phyloP scores from a whole-genome alignment of 495 filamentous ascomycete genomes.

The Aspergillus conjunctus region DNA sequence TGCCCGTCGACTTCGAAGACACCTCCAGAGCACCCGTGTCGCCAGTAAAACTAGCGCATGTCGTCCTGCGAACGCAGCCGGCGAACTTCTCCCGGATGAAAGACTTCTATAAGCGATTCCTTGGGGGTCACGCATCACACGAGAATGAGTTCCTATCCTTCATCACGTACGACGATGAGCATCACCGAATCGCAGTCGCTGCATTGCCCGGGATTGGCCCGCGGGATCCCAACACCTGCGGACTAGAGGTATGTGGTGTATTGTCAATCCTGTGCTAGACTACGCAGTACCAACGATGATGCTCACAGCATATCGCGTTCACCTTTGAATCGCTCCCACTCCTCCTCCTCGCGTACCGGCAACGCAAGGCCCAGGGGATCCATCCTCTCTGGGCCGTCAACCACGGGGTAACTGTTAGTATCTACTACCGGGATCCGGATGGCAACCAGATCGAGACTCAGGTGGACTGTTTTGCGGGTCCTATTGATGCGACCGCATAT shows the following conservation, averaged over 20 bases:
- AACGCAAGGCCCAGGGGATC: not conserved
- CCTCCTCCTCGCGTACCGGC: not conserved
- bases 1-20: too few relatives aligned
- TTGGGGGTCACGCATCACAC: slow-evolving; percentile 6
- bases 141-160: slow-evolving; percentile 31
- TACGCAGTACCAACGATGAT: too few relatives aligned
- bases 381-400: slow-evolving; percentile 39
- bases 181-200: slow-evolving; percentile 49
- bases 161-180: slow-evolving; percentile 49
- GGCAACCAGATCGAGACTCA: slow-evolving; percentile 51
- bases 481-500: not conserved
- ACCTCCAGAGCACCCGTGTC: too few relatives aligned
- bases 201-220: not conserved
- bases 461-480: slow-evolving; percentile 42
- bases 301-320: not conserved
- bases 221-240: not conserved
- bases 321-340: not conserved
- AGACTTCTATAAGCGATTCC: slow-evolving; percentile 6
- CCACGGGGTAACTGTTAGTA: slow-evolving; percentile 45
- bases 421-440: slow-evolving; percentile 53
- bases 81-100: not conserved
- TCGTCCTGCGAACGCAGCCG: not conserved
- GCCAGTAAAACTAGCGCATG: slow-evolving; percentile 27
- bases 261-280: too few relatives aligned
- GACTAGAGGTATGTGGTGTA: not conserved